Conservation (phyloP, 805 yeast species). For the Starmerella potacharoeniae region DNA sequence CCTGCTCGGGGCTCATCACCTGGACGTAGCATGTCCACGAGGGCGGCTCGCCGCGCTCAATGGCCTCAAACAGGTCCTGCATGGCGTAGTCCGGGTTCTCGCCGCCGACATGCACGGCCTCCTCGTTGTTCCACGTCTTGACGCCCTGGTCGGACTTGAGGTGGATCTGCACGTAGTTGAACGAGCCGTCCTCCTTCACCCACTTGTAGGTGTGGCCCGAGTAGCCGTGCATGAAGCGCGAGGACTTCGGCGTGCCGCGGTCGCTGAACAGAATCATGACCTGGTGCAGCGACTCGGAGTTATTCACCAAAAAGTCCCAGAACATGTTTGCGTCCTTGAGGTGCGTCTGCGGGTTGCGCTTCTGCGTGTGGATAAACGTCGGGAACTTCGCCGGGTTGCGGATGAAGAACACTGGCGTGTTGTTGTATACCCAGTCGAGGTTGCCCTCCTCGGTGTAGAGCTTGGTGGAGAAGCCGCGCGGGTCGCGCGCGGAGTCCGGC, state of each 20-base stretch:
- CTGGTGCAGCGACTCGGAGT: constrained; percentile 49
- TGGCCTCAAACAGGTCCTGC: constrained; percentile 36
- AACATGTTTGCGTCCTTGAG: constrained; percentile 43
- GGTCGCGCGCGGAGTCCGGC: constrained; percentile 57
- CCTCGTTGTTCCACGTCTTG: constrained; percentile 35
- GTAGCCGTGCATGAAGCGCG: constrained; percentile 49
- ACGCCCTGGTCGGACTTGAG: constrained; percentile 41
- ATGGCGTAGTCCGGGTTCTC: constrained; percentile 42
- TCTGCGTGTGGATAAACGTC: constrained; percentile 56
- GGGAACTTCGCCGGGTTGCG: constrained; percentile 58
- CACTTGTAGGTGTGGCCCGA: constrained; percentile 57
- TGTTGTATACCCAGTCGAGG: constrained; percentile 62
- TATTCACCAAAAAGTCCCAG: constrained; percentile 48
- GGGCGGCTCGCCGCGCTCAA: constrained; percentile 41
- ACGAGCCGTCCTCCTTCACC: constrained; percentile 39
- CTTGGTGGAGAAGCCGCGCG: constrained; percentile 58
- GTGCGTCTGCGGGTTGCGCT: constrained; percentile 55
- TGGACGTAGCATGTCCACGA: constrained; percentile 45
- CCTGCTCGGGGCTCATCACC: constrained; percentile 48
- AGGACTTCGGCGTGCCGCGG: constrained; percentile 47
- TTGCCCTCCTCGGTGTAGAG: constrained; percentile 58
- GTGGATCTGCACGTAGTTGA: constrained; percentile 49
- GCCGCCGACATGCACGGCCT: constrained; percentile 39
- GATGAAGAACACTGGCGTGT: constrained; percentile 57
- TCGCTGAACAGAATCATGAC: constrained; percentile 46